phyloP scores from a whole-genome alignment of 441 rosid species.

The Omphalea diandra region DNA sequence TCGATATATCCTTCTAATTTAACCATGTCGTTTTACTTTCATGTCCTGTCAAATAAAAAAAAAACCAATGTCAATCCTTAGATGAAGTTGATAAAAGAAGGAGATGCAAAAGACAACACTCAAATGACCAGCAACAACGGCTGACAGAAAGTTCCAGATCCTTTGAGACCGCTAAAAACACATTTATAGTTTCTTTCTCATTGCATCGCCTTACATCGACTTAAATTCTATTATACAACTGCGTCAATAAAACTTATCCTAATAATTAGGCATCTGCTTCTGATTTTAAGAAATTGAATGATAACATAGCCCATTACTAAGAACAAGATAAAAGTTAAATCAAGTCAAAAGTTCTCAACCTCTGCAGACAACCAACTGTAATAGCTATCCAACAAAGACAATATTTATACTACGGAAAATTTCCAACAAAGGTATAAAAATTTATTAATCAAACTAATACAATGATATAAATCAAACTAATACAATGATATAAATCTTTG shows the following conservation, averaged over 20 bases:
- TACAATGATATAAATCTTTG: too few species aligned
- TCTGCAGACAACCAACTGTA: neutral
- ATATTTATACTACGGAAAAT: neutral
- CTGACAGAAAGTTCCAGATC: neutral
- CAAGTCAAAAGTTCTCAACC: neutral
- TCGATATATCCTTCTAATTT: neutral
- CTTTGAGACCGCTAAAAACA: neutral
- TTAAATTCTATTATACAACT: neutral
- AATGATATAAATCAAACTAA: too few species aligned
- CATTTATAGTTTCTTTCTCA: neutral
- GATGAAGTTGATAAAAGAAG: neutral
- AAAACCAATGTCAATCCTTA: neutral
- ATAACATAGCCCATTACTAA: neutral
- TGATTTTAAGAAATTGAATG: neutral
- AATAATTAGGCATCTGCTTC: neutral
- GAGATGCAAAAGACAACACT: neutral
- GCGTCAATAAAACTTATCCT: neutral
- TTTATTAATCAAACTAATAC: neutral
- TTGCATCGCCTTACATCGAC: neutral
- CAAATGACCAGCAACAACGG: neutral
- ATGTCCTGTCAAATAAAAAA: conserved; percentile 9
- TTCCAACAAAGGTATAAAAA: neutral
- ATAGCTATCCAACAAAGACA: neutral
- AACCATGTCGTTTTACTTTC: neutral
- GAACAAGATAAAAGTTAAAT: neutral